These are phyloP conservation scores for Leishmania gerbilli DNA, from an alignment of 208 protist species.

Conservation along the genomic window DNA sequence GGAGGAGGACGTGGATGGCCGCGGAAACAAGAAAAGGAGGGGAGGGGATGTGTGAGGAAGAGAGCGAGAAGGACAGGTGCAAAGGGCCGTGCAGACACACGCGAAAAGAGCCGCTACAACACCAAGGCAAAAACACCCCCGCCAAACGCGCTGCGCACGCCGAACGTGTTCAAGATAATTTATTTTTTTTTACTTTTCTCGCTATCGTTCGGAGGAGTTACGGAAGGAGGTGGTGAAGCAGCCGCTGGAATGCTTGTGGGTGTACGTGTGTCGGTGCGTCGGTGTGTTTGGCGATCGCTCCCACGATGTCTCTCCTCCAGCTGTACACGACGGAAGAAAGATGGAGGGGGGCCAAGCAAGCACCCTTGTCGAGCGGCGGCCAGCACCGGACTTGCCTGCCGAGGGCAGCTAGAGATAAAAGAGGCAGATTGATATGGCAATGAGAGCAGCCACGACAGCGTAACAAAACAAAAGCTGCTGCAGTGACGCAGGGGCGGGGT, in stretches of 20 bases:
- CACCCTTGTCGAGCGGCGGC: background rate
- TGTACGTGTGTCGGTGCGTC: background rate
- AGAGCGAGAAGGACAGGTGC: background rate
- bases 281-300: background rate
- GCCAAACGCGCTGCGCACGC: too few species aligned
- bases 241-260: background rate
- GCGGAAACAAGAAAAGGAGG: background rate
- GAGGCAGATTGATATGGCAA: background rate
- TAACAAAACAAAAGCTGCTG: background rate
- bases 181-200: too few species aligned
- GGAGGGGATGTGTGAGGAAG: background rate
- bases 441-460: background rate
- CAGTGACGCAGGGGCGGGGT: background rate
- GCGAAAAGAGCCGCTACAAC: background rate
- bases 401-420: background rate
- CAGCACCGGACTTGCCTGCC: background rate
- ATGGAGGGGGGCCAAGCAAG: background rate
- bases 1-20: too few species aligned
- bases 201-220: too few species aligned
- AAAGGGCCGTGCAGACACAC: background rate
- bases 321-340: background rate
- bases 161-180: too few species aligned
- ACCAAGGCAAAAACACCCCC: background rate
- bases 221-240: background rate
- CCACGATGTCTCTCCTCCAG: background rate